These are phyloP conservation scores for Immersiella caudata DNA, from an alignment of 495 filamentous ascomycete species.

Conservation along the genomic window DNA sequence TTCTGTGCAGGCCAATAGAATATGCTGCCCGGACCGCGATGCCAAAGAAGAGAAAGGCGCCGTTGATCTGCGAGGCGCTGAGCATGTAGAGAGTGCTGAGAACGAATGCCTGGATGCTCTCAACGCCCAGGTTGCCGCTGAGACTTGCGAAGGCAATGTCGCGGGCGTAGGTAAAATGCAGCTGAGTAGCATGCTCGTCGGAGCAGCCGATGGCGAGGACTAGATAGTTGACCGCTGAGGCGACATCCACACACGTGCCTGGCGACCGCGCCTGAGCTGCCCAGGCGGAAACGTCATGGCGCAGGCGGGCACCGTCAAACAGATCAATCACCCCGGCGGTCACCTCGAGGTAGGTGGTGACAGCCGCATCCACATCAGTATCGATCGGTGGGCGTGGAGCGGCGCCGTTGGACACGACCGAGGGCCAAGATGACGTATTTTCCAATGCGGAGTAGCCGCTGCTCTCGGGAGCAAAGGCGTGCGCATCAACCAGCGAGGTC, in stretches of 20 bases:
- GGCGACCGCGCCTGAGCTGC: slow-evolving; percentile 13
- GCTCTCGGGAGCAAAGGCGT: slow-evolving; percentile 66
- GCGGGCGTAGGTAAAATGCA: slow-evolving; percentile 60
- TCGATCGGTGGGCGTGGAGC: slow-evolving; percentile 29
- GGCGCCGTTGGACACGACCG: slow-evolving; percentile 3
- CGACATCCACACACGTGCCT: slow-evolving; percentile 38
- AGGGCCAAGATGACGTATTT: slow-evolving; percentile 34
- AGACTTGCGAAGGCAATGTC: slow-evolving; percentile 58
- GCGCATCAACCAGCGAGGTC: slow-evolving; percentile 61
- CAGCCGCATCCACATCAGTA: slow-evolving; percentile 24
- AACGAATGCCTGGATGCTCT: slow-evolving; percentile 61
- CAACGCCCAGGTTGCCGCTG: slow-evolving; percentile 57
- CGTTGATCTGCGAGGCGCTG: slow-evolving; percentile 62
- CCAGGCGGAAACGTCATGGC: slow-evolving; percentile 38
- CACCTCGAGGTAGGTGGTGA: slow-evolving; percentile 41
- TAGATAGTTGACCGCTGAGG: slow-evolving; percentile 60
- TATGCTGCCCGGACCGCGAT: slow-evolving; percentile 62
- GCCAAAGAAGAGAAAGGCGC: slow-evolving; percentile 61
- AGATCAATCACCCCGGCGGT: slow-evolving; percentile 47
- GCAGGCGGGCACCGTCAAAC: slow-evolving; percentile 40
- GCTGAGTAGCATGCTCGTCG: slow-evolving; percentile 52
- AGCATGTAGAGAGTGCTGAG: slow-evolving; percentile 65
- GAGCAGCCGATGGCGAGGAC: slow-evolving; percentile 63
- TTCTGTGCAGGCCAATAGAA: slow-evolving; percentile 63
- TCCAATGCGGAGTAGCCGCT: slow-evolving; percentile 68